These are phyloP conservation scores for Oryza nivara DNA, from an alignment of 176 grass and related monocot species.

Conservation along the genomic window DNA sequence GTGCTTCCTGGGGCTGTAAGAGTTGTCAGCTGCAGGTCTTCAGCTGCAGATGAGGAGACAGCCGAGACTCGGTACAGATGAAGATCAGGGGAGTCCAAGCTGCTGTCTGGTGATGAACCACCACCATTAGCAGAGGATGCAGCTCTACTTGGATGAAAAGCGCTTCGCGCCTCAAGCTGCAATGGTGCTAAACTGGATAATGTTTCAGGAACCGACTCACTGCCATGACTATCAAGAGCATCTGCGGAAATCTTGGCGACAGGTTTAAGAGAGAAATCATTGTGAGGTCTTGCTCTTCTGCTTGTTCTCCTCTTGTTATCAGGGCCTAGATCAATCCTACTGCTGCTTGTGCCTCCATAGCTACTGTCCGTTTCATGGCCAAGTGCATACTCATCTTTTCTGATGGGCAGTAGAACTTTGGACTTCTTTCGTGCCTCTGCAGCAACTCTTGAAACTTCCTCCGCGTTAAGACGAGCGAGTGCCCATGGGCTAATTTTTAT, in stretches of 20 bases:
- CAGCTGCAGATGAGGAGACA: conserved; percentile 82
- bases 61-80: conserved; percentile 71
- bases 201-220: conserved; percentile 49
- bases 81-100: conserved; percentile 91
- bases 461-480: conserved; percentile 91
- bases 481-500: conserved; percentile 98
- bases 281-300: conserved; percentile 58
- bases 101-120: conserved; percentile 91
- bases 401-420: conserved; percentile 74
- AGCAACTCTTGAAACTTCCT: conserved; percentile 97
- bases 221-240: conserved; percentile 46
- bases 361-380: conserved; percentile 57
- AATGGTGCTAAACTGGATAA: conserved; percentile 75
- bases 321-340: conserved; percentile 44
- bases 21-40: conserved; percentile 63
- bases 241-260: conserved; percentile 77
- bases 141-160: conserved; percentile 75
- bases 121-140: conserved; percentile 46
- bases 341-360: conserved; percentile 54
- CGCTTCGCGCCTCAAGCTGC: conserved; percentile 88
- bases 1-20: conserved; percentile 47
- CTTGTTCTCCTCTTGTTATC: conserved; percentile 57
- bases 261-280: conserved; percentile 72
- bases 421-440: conserved; percentile 90
- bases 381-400: conserved; percentile 42